Conservation (phyloP, 495 filamentous ascomycete genomes). For the Penicillium robsamsonii region DNA sequence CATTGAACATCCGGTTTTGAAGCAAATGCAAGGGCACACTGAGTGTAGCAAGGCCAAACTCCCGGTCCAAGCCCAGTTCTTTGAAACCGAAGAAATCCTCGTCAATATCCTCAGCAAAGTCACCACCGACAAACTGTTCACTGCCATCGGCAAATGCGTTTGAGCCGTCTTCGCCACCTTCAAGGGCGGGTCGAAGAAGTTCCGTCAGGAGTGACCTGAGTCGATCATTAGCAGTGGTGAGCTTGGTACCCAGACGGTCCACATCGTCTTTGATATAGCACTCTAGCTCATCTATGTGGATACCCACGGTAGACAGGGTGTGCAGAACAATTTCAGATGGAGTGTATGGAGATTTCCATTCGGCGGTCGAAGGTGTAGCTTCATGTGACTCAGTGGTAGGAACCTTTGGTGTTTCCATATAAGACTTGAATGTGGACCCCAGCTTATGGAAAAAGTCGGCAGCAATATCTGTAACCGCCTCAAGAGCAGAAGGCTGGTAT, state of each 20-base stretch:
- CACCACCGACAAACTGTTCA: slow-evolving; percentile 93
- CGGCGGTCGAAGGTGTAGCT: slow-evolving; percentile 19
- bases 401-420: slow-evolving; percentile 77
- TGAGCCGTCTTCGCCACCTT: slow-evolving; percentile 78
- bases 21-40: slow-evolving; percentile 93
- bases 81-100: slow-evolving; percentile 99
- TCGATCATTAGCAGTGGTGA: slow-evolving; percentile 82
- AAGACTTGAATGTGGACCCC: slow-evolving; percentile 71
- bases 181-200: slow-evolving; percentile 83
- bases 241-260: slow-evolving; percentile 80
- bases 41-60: slow-evolving; percentile 79
- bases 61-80: slow-evolving; percentile 85
- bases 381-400: slow-evolving; percentile 43
- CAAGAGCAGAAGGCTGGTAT: slow-evolving; percentile 89
- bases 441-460: slow-evolving; percentile 87
- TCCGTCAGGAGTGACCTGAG: slow-evolving; percentile 89
- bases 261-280: slow-evolving; percentile 91
- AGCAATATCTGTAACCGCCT: slow-evolving; percentile 85
- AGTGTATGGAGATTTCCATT: slow-evolving; percentile 67
- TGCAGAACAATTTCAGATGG: slow-evolving; percentile 85
- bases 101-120: slow-evolving; percentile 95
- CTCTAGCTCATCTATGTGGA: slow-evolving; percentile 78
- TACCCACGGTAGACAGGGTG: slow-evolving; percentile 74
- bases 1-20: slow-evolving; percentile 82
- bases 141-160: slow-evolving; percentile 93